Evolutionary conservation across 1,284 basidiomycete genomes (phyloP).

Genomic region (Porogramme epimiltina): DNA sequence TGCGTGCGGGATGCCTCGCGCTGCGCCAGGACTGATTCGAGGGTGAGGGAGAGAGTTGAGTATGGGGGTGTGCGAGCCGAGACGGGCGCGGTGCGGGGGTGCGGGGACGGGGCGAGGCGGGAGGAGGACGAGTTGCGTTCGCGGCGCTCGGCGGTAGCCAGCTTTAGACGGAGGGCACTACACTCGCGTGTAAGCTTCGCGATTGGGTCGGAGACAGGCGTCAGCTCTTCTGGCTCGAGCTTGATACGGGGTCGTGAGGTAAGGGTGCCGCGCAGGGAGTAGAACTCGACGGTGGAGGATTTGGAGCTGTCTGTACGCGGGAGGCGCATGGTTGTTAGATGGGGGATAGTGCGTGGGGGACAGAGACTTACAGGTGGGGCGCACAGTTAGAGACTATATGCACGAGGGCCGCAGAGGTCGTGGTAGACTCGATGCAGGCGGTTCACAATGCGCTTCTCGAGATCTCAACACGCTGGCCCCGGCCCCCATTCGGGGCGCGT

Average conservation of each 20-base stretch:
- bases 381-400: conserved; percentile 17
- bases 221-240: conserved; percentile 26
- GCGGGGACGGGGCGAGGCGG: not conserved
- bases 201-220: conserved; percentile 37
- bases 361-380: conserved; percentile 31
- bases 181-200: conserved; percentile 41
- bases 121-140: conserved; percentile 26
- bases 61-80: conserved; percentile 32
- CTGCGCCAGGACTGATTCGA: conserved; percentile 52
- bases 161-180: conserved; percentile 50
- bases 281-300: conserved; percentile 54
- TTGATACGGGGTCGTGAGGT: conserved; percentile 15
- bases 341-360: conserved; percentile 1
- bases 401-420: conserved; percentile 13
- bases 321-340: conserved; percentile 45
- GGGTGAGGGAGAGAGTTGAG: conserved; percentile 17
- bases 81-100: conserved; percentile 22
- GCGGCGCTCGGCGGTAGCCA: conserved; percentile 41
- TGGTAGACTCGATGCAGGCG: conserved; percentile 19
- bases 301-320: conserved; percentile 34
- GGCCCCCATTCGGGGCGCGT: conserved; percentile 19
- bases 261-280: conserved; percentile 42
- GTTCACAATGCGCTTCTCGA: conserved; percentile 7
- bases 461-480: conserved; percentile 20
- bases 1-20: conserved; percentile 58